A percentile compares a stretch with the other conserved stretches of the same genome.
Evolutionary conservation across 495 filamentous ascomycete species (phyloP).

Genomic region (Astrocystis sublimbata): DNA sequence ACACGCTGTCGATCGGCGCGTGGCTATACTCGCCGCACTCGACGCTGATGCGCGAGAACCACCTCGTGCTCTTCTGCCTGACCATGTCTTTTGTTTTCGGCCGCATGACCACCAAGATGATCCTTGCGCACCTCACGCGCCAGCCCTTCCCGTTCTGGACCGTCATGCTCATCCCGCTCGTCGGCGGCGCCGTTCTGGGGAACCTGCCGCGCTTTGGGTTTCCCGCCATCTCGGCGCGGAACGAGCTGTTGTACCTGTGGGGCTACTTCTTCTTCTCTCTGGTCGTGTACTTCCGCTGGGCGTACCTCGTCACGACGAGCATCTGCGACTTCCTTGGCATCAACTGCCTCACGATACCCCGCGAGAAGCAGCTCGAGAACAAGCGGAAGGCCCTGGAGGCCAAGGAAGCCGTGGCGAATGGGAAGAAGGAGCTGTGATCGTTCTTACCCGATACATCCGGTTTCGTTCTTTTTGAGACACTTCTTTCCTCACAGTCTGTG

Average conservation of each 20-base stretch:
- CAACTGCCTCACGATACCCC: conserved; percentile 87
- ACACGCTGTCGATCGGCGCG: conserved; percentile 66
- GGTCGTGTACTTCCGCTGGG: conserved; percentile 88
- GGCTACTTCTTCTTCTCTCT: conserved; percentile 78
- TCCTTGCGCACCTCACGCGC: conserved; percentile 87
- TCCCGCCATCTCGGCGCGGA: conserved; percentile 54
- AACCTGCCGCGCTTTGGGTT: conserved; percentile 83
- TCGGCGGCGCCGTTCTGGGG: conserved; percentile 78
- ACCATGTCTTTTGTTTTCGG: conserved; percentile 96
- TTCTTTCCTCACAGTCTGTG: no score
- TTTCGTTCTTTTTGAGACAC: no score
- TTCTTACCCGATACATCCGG: no score
- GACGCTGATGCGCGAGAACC: conserved; percentile 73
- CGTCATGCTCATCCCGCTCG: conserved; percentile 77
- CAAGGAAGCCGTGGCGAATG: conserved; percentile 30
- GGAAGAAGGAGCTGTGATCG: conserved; percentile 33
- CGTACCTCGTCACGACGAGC: conserved; percentile 81
- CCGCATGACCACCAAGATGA: conserved; percentile 99
- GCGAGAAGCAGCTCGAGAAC: conserved; percentile 55
- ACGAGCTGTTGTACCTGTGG: conserved; percentile 80
- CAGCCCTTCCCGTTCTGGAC: conserved; percentile 99
- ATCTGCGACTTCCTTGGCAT: conserved; percentile 93
- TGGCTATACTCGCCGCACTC: conserved; percentile 92
- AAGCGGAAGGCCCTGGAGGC: conserved; percentile 27
- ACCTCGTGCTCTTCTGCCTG: conserved; percentile 87